Evolutionary conservation across 176 grass and related monocot genomes (phyloP).

Genomic region (Pontederia paniculata): DNA sequence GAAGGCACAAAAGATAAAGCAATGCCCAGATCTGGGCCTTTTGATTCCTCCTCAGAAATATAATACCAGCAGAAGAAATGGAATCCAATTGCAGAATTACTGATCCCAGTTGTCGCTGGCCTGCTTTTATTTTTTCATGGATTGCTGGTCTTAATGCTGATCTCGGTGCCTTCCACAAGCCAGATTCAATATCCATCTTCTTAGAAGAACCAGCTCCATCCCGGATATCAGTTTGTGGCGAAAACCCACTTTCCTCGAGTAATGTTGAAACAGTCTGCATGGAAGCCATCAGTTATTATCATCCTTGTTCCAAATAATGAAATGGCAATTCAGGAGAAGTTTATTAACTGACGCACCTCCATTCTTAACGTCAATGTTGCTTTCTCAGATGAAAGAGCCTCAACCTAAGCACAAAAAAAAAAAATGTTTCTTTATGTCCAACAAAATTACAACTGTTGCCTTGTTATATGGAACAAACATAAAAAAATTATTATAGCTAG

Average conservation of each 20-base stretch:
- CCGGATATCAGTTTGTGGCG: not conserved
- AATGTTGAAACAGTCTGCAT: constrained; percentile 57
- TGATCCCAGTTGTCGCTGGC: constrained; percentile 46
- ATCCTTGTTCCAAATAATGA: not conserved
- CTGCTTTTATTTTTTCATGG: constrained; percentile 34
- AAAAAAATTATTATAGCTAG: no score
- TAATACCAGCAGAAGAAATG: constrained; percentile 60
- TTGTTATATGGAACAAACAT: no score
- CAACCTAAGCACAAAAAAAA: not conserved
- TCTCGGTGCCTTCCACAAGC: constrained; percentile 26
- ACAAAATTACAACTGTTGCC: not conserved
- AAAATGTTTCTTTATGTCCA: not conserved
- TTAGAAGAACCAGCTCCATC: constrained; percentile 24
- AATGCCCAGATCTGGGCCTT: constrained; percentile 47
- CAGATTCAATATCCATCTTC: constrained; percentile 55
- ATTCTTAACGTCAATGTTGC: constrained; percentile 11
- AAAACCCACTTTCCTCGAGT: constrained; percentile 30
- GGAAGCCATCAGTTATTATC: constrained; percentile 2
- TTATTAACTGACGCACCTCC: not conserved
- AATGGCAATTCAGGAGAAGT: not conserved
- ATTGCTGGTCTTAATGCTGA: constrained; percentile 23
- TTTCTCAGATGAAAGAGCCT: constrained; percentile 19
- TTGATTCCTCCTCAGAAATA: constrained; percentile 54
- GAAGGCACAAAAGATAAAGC: constrained; percentile 56
- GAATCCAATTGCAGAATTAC: constrained; percentile 68